Base-by-base conservation (phyloP, 306 rosid species). In the Neltuma alba region DNA sequence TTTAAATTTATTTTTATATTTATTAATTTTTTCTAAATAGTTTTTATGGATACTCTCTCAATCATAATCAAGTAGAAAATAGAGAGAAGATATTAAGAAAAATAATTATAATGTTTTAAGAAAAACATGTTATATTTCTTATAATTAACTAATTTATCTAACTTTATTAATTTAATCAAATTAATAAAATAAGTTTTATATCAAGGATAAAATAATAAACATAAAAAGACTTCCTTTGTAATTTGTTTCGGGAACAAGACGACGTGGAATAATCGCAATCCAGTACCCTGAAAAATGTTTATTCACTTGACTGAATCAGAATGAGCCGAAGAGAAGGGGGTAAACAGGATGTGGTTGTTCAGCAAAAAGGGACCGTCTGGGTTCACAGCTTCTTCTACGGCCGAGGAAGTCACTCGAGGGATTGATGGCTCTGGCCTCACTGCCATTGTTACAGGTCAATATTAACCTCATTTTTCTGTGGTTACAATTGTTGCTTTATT, bases 371-470 rank as follows among this genome's bases (percentile, higher is more conserved):
- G 89, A 7, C 25, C 81, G 40, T 90, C 90, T 23, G 91, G 90
- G 31, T 90, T 90, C 48, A 82, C 91, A 20, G 79, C 85, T 34
- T 84, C 89, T 55, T 86, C 89, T 21, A 86, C 94, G 25, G 92
- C 92, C 13, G 88, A 90, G 60, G 79, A 86, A 79, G 92, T 86
- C 44, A 90, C 92, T 65, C 73, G 68, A 73, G 89, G 90, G 77
- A 84, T 86, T 34, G 69, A 86, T 81, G 92, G 78, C 13, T n/a
- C 84, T n/a, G 82, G 75, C 77, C 87, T 90, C 83, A 90, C 88
- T 21, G 94, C 92, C 80, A 85, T 90, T 79, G 90, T 90, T 62
- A 90, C 92, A 72, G 92, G 92, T 86, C 38, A 33, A 9, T 41
- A 16, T 30, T 36, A 61, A 55, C 27, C 23, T 31, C 4, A 6